Percentiles rank a stretch among this genome's conserved stretches.
Evolutionary conservation across 1,284 basidiomycete species (phyloP).

Genomic region (Dichomitus squalens): DNA sequence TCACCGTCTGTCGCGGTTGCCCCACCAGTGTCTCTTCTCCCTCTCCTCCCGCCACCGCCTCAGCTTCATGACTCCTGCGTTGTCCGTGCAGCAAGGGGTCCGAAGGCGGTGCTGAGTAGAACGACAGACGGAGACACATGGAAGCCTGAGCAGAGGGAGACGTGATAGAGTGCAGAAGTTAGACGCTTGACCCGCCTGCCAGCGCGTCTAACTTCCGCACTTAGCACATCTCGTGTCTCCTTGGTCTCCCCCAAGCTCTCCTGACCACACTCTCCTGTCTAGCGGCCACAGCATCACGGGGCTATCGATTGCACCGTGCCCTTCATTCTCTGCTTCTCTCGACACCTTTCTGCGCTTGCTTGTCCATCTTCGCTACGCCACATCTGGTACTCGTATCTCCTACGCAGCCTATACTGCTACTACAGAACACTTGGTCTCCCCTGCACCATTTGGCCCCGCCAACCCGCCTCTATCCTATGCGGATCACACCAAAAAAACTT

Average conservation of each 20-base stretch:
- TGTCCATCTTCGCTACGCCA: not conserved
- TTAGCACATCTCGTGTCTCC: conserved; percentile 22
- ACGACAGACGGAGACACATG: no score
- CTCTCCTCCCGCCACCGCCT: no score
- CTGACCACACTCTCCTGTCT: not conserved
- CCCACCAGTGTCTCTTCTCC: no score
- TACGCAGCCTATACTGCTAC: conserved; percentile 4
- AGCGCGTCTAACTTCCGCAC: no score
- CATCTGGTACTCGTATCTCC: not conserved
- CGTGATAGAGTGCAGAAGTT: no score
- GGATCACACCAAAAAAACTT: conserved; percentile 55
- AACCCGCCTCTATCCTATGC: conserved; percentile 56
- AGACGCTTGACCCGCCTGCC: no score
- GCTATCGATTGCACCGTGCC: conserved; percentile 19
- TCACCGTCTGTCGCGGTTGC: no score
- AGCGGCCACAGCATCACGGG: not conserved
- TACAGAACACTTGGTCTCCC: conserved; percentile 40
- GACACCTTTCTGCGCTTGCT: conserved; percentile 4
- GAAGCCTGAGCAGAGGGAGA: no score
- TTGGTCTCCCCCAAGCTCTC: not conserved
- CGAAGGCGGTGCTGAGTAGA: no score
- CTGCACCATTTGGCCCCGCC: conserved; percentile 31
- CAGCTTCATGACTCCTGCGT: no score
- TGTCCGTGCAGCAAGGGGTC: no score
- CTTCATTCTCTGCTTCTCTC: not conserved